Conservation (phyloP, 148 eudicot genomes). For the Fallopia convolvulus region DNA sequence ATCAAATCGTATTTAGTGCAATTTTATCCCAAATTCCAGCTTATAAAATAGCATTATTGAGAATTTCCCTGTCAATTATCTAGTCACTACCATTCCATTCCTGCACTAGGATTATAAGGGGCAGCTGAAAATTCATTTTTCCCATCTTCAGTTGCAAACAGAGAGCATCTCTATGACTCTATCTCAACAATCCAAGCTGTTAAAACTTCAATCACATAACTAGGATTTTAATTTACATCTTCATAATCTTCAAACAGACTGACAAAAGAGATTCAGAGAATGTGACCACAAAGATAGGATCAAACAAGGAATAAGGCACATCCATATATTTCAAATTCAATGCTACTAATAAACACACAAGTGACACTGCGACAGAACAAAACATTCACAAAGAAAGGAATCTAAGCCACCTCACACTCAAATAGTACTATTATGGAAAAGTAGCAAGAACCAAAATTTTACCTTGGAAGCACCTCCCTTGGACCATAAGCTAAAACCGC, state of each 20-base stretch:
- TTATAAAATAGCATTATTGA: background rate
- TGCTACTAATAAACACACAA: background rate
- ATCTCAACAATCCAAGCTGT: background rate
- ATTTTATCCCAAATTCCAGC: background rate
- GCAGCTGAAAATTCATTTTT: background rate
- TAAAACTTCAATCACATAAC: background rate
- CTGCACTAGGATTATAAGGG: background rate
- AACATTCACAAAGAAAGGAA: background rate
- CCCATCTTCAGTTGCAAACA: background rate
- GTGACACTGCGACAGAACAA: background rate
- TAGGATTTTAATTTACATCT: background rate
- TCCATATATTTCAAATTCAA: background rate
- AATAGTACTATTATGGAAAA: background rate
- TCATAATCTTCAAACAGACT: background rate
- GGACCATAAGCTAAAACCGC: conserved; percentile 73
- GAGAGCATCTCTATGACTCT: background rate
- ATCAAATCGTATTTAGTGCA: background rate
- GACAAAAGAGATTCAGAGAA: background rate
- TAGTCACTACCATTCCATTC: background rate
- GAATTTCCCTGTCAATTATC: background rate
- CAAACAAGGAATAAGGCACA: background rate
- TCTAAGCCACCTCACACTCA: background rate
- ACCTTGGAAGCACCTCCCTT: conserved; percentile 93
- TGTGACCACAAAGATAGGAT: background rate
- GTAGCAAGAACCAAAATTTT: background rate